Evolutionary conservation across 2,329 filamentous ascomycete species (phyloP).

Genomic region (Aspergillus sojae): DNA sequence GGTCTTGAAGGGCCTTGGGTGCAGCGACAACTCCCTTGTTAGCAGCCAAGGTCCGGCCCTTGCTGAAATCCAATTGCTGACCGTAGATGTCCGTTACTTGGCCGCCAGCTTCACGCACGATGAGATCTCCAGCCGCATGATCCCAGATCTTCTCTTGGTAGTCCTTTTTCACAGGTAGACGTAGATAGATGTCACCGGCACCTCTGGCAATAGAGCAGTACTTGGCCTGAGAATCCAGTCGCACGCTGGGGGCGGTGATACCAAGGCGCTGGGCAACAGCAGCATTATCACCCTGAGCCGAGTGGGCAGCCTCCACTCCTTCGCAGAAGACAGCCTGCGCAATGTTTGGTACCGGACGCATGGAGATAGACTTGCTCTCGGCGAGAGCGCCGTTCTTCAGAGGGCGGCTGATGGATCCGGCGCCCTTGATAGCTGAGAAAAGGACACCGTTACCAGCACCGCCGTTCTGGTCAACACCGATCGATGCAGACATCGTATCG

Average conservation of each 20-base stretch:
- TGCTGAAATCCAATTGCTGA: conserved; percentile 80
- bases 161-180: conserved; percentile 78
- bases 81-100: conserved; percentile 88
- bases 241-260: conserved; percentile 84
- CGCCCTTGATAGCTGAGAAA: conserved; percentile 78
- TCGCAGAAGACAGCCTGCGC: conserved; percentile 90
- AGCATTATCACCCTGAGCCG: conserved; percentile 83
- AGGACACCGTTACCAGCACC: conserved; percentile 79
- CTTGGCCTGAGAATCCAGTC: conserved; percentile 98
- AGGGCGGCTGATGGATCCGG: conserved; percentile 79
- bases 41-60: conserved; percentile 79
- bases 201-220: conserved; percentile 94
- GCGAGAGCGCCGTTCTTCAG: conserved; percentile 57
- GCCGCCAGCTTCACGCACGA: conserved; percentile 92
- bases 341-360: conserved; percentile 76
- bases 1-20: conserved; percentile 71
- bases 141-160: conserved; percentile 99
- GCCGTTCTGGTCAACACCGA: conserved; percentile 73
- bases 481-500: conserved; percentile 68
- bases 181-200: conserved; percentile 90
- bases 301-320: conserved; percentile 91
- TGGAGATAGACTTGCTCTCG: conserved; percentile 67
- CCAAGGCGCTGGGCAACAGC: conserved; percentile 81
- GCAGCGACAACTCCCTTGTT: conserved; percentile 96
- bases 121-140: conserved; percentile 90